phyloP scores from a whole-genome alignment of 805 yeast species.

The Candida sithepensis region DNA sequence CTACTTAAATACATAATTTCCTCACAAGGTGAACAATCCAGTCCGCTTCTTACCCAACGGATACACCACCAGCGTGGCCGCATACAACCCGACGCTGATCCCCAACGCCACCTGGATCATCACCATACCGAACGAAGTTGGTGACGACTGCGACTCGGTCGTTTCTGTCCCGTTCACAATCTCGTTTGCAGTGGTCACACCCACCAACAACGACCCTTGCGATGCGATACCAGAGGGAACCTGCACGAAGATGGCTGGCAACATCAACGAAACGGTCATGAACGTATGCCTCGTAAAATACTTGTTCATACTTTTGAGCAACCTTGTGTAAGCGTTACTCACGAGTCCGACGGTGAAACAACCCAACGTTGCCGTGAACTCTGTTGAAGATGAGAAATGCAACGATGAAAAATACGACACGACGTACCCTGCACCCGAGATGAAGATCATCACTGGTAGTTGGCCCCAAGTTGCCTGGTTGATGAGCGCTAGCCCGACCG shows the following conservation, averaged over 20 bases:
- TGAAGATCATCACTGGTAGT: constrained; percentile 75
- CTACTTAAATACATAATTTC: neutral
- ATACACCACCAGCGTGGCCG: constrained; percentile 84
- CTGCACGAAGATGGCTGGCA: constrained; percentile 92
- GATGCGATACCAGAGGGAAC: constrained; percentile 96
- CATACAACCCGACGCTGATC: constrained; percentile 88
- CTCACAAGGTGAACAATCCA: constrained; percentile 73
- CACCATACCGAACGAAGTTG: constrained; percentile 61
- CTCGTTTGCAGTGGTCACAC: constrained; percentile 69
- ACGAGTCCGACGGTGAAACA: constrained; percentile 86
- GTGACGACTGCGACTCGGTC: constrained; percentile 4
- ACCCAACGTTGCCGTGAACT: constrained; percentile 85
- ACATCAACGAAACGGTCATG: constrained; percentile 91
- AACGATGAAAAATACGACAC: constrained; percentile 75
- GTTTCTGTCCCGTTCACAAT: constrained; percentile 37
- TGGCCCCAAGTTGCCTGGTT: constrained; percentile 86
- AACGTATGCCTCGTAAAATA: constrained; percentile 25
- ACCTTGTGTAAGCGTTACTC: constrained; percentile 84
- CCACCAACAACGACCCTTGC: constrained; percentile 78
- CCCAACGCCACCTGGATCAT: constrained; percentile 95
- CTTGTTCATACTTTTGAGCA: constrained; percentile 60
- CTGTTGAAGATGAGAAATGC: constrained; percentile 61
- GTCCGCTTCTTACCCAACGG: constrained; percentile 91
- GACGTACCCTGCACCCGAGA: constrained; percentile 76
- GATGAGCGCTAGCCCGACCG: constrained; percentile 57